Conservation (phyloP, 495 filamentous ascomycete species). For the Zalerion maritima region DNA sequence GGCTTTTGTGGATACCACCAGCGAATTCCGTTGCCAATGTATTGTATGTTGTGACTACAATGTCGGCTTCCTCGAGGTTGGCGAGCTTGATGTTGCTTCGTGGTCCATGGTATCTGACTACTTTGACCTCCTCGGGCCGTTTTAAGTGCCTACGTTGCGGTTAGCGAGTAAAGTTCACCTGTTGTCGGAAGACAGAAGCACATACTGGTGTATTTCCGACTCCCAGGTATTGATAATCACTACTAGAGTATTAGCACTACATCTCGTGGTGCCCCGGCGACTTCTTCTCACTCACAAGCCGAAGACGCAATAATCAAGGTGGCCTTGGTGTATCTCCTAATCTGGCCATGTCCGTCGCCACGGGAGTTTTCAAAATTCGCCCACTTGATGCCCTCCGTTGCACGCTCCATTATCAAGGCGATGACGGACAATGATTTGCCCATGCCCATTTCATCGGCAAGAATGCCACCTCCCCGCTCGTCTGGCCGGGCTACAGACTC, state of each 20-base stretch:
- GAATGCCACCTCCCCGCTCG: slow-evolving; percentile 20
- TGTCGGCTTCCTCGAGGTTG: slow-evolving; percentile 14
- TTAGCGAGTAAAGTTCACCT: too few species aligned
- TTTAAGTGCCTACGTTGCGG: slow-evolving; percentile 14
- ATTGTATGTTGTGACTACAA: slow-evolving; percentile 28
- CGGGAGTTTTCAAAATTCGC: slow-evolving; percentile 11
- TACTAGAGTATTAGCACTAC: slow-evolving; percentile 9
- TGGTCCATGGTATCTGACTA: slow-evolving; percentile 22
- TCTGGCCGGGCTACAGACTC: slow-evolving; percentile 7
- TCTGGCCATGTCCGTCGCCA: slow-evolving; percentile 2
- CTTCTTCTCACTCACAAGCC: slow-evolving; percentile 11
- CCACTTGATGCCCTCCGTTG: slow-evolving; percentile 25
- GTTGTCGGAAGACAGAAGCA: too few species aligned
- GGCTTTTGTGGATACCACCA: slow-evolving; percentile 4
- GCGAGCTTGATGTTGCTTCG: slow-evolving; percentile 7
- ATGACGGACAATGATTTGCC: slow-evolving; percentile 31
- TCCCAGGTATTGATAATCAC: too few species aligned
- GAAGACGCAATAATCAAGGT: slow-evolving; percentile 31
- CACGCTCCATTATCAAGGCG: slow-evolving; percentile 17
- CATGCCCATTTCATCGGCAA: slow-evolving; percentile 34
- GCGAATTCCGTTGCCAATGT: slow-evolving; percentile 17
- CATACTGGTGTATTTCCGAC: too few species aligned
- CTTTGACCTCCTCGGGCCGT: slow-evolving; percentile 10
- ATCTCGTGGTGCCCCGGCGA: neutral
- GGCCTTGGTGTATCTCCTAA: slow-evolving; percentile 12